Conservation (phyloP, 208 protist genomes). For the Crithidia sp. region DNA sequence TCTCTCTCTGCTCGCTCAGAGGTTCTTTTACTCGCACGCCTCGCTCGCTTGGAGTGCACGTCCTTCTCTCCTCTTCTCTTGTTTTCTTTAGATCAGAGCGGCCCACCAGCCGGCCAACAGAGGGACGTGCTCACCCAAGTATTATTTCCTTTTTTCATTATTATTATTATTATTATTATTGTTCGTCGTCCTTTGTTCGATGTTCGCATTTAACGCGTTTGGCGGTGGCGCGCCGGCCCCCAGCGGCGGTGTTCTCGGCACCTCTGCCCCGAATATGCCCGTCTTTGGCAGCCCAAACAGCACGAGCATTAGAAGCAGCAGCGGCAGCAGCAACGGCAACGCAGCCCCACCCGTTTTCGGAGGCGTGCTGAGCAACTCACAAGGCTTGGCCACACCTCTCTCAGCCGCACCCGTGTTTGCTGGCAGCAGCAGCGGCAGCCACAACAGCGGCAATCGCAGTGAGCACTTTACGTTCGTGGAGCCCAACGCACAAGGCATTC, state of each 20-base stretch:
- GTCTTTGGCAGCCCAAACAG: not conserved
- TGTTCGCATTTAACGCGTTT: conserved; percentile 15
- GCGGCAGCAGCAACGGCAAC: not conserved
- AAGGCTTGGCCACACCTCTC: not conserved
- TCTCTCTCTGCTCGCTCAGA: not conserved
- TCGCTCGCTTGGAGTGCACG: too few species aligned
- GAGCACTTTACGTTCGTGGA: too few species aligned
- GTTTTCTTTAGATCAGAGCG: too few species aligned
- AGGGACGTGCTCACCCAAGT: too few species aligned
- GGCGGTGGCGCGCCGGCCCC: conserved; percentile 1
- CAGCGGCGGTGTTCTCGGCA: conserved; percentile 14
- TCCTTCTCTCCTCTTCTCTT: too few species aligned
- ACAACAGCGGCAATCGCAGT: not conserved
- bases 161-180: not conserved
- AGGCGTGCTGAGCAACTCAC: not conserved
- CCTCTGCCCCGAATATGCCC: not conserved
- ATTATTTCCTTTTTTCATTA: not conserved
- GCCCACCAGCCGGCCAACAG: too few species aligned
- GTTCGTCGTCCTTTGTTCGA: not conserved
- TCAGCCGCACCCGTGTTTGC: conserved; percentile 1
- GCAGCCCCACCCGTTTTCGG: not conserved
- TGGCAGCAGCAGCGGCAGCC: not conserved
- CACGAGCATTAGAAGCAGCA: not conserved
- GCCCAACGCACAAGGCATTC: not conserved
- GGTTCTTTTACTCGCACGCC: too few species aligned